phyloP scores from a whole-genome alignment of 139 green algal species.

The Volvox reticuliferus region DNA sequence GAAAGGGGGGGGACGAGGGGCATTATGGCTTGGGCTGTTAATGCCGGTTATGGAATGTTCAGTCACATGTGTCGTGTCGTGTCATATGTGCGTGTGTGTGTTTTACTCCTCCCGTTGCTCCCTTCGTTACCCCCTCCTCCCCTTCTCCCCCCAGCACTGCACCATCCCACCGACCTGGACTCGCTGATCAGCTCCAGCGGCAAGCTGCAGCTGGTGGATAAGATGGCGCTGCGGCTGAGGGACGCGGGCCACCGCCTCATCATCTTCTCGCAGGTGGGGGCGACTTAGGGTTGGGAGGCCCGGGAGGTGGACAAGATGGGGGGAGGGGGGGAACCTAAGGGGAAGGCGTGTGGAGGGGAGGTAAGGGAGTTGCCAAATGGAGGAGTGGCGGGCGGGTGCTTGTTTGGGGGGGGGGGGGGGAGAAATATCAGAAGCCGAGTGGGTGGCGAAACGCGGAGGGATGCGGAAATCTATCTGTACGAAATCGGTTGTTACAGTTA shows the following conservation, averaged over 20 bases:
- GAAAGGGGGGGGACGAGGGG: not conserved
- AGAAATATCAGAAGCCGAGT: no score
- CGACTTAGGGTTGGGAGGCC: not conserved
- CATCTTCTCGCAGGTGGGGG: slow-evolving; percentile 63
- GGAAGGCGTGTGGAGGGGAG: no score
- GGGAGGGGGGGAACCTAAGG: no score
- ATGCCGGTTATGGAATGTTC: no score
- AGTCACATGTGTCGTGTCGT: no score
- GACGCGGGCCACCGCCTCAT: slow-evolving; percentile 60
- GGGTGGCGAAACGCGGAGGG: no score
- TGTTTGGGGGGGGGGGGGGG: no score
- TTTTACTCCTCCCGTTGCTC: not conserved
- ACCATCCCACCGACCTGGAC: slow-evolving; percentile 44
- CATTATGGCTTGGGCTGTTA: not conserved
- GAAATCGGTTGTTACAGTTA: not conserved
- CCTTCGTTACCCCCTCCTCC: not conserved
- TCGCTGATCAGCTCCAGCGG: slow-evolving; percentile 71
- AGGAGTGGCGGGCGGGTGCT: no score
- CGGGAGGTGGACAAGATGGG: not conserved
- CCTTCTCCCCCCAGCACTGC: not conserved
- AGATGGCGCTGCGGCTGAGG: slow-evolving; percentile 73
- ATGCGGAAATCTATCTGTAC: no score
- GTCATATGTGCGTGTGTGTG: not conserved
- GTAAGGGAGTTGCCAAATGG: no score
- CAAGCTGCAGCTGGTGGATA: slow-evolving; percentile 90